These are phyloP conservation scores for Lactifluus piperatus DNA, from an alignment of 768 basidiomycete genomes.

Conservation along the genomic window DNA sequence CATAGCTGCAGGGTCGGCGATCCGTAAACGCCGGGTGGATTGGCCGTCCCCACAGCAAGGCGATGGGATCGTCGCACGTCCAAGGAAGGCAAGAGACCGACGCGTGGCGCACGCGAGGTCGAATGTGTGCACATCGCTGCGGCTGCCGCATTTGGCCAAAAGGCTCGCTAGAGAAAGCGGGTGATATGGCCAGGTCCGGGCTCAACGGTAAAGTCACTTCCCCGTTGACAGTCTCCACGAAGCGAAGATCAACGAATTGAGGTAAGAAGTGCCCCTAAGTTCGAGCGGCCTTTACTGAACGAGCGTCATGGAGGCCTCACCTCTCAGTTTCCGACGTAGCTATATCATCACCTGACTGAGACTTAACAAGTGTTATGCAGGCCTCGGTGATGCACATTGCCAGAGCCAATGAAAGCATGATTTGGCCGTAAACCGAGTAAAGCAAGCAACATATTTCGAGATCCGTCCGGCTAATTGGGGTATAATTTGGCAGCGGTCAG, in stretches of 20 bases:
- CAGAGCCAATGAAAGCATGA: constrained; percentile 1
- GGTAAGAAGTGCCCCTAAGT: constrained; percentile 6
- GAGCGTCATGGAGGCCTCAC: constrained; percentile 3
- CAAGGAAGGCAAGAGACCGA: constrained; percentile 11
- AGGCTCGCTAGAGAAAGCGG: background rate
- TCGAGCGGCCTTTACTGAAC: background rate
- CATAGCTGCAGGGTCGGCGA: background rate
- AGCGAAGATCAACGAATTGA: constrained; percentile 11
- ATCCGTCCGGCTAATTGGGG: constrained; percentile 7
- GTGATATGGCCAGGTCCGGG: constrained; percentile 10
- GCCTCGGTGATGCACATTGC: constrained; percentile 7
- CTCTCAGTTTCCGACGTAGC: background rate
- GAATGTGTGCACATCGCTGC: constrained; percentile 11
- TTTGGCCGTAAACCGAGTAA: background rate
- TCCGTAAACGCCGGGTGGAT: background rate
- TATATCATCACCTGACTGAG: background rate
- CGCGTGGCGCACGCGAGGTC: constrained; percentile 16
- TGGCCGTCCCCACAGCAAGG: background rate
- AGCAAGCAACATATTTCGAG: background rate
- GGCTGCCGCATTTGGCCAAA: constrained; percentile 3
- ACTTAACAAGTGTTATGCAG: background rate
- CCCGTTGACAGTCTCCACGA: constrained; percentile 5
- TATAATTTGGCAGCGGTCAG: background rate
- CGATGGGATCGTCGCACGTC: constrained; percentile 7
- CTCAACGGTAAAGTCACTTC: constrained; percentile 6